Base-by-base conservation (phyloP, 345 rosid genomes). In the Nasturtium officinale region DNA sequence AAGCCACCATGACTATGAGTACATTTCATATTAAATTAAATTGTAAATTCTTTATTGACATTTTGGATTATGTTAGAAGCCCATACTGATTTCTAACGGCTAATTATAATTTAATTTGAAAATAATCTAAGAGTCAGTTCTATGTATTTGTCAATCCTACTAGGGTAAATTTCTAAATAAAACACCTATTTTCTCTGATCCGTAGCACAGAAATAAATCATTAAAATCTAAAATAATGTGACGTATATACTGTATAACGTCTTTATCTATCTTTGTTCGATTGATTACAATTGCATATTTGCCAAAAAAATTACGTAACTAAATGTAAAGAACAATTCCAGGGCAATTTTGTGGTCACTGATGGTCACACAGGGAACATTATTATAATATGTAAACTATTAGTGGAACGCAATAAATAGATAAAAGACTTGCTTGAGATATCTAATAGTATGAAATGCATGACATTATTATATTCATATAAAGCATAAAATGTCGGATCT, bases 351-450 rank as follows among this genome's bases (percentile, higher is more conserved):
- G 68, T 71, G 60, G 68, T 28, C 52, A 48, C 20, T 61, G 68
- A 50, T 48, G 35, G 17, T 12, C 67, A 71, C 73, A 56, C 28
- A 23, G 26, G 59, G 75, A 71, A 62, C 53, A 42, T 37, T 72
- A 51, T 38, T 23, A 23, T 23, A 23, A 12, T 54, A 37, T 52
- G 16, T 67, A 30, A 42, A 67, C 71, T 26, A 3, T 26, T 26
- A 26, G 4, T 43, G 37, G 3, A 17, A 35, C 53, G 71, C 72
- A 69, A 12, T 8, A 46, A 23, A 53, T 15, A 35, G 21, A 28
- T 54, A 11, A 28, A 67, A 40, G 55, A 42, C 29, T 42, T 42
- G 63, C 40, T 43, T 23, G 11, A 37, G 8, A 43, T 29, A 29
- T 45, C 53, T 71, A 26, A 13, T 70, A 17, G 18, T 17, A 45